Evolutionary conservation across 495 filamentous ascomycete genomes (phyloP).

Genomic region (Tetracladium marchalianum): DNA sequence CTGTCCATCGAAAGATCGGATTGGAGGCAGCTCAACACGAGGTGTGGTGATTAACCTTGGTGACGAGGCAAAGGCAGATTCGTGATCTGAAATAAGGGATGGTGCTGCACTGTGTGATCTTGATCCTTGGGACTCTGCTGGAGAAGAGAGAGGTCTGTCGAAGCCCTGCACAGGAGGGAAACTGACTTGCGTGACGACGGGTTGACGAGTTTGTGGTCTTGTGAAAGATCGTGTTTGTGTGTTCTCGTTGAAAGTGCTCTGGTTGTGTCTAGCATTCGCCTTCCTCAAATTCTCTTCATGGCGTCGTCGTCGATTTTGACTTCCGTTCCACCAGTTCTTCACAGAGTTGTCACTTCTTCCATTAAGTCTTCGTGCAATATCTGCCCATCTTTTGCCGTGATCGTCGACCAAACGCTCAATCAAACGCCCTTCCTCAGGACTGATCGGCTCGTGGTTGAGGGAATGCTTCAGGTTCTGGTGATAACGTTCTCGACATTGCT

Average conservation of each 20-base stretch:
- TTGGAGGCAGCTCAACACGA: slow-evolving; percentile 16
- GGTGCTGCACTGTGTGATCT: slow-evolving; percentile 53
- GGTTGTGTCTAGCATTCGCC: slow-evolving; percentile 21
- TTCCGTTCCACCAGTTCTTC: slow-evolving; percentile 99
- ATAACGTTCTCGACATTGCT: slow-evolving; percentile 93
- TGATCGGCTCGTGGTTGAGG: slow-evolving; percentile 87
- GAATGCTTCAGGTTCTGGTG: slow-evolving; percentile 92
- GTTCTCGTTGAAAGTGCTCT: slow-evolving; percentile 16
- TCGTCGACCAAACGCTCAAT: slow-evolving; percentile 76
- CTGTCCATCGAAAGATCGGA: slow-evolving; percentile 3
- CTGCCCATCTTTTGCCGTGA: slow-evolving; percentile 89
- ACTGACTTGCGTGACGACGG: slow-evolving; percentile 29
- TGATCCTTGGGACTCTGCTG: slow-evolving; percentile 51
- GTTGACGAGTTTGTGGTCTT: slow-evolving; percentile 8
- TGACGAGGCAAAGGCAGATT: slow-evolving; percentile 51
- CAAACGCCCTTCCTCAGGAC: slow-evolving; percentile 70
- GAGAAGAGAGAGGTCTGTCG: slow-evolving; percentile 61
- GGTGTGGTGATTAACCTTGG: slow-evolving; percentile 30
- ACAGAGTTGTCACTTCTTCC: slow-evolving; percentile 96
- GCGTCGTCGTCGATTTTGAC: slow-evolving; percentile 66
- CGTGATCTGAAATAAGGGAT: slow-evolving; percentile 61
- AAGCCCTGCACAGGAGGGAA: slow-evolving; percentile 31
- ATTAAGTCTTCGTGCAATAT: slow-evolving; percentile 77
- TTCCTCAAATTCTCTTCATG: slow-evolving; percentile 30
- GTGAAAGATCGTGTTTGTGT: slow-evolving; percentile 12